Base-by-base conservation (phyloP, 208 protist species). In the Trypanosoma cruzi region DNA sequence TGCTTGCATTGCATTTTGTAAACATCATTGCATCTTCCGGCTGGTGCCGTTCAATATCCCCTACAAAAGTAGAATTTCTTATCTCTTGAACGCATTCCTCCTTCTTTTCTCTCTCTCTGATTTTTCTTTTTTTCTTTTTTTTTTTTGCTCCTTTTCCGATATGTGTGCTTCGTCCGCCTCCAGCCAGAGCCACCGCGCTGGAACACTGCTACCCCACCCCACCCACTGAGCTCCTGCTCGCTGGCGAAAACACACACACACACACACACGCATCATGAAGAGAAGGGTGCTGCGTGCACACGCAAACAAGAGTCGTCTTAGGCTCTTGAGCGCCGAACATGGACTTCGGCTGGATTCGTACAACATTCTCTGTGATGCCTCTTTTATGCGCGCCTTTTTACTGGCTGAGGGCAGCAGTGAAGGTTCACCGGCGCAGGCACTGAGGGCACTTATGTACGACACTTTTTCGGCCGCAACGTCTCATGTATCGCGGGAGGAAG, bases 221-320 rank as follows among this genome's bases (percentile, higher is more conserved):
- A n/a, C 40, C 3, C 36, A 40, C 36, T 40, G 36, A 40, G 36
- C 36, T 14, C 40, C 40, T 14, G 40, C 40, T 20, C 40, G 40
- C 40, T 44, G 13, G 2, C 40, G 1, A 7, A 14, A 7, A 14
- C 40, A 44, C 40, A 44, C 40, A 44, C 40, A 44, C 40, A 44
- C 40, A 52, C 11, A 52, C 48, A n/a, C n/a, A n/a, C n/a, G n/a
- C n/a, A n/a, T n/a, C n/a, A 95, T 95, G 89, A 95, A 95, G 78
- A 79, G 89, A 28, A 73, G 89, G 44, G 89, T 95, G 18, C 72
- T 85, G 24, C 89, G 89, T 28, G 83, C 81, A 31, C 89, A 95
- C 71, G 78, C 77, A 29, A 95, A 95, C 77, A 95, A 95, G 80
- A 79, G 80, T 4, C 73, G 79, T 57, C 75, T 95, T 14, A 84